A percentile compares a stretch with the other conserved stretches of the same genome.
Conservation (phyloP, 73 alveolate species). For the Breviolum minutum region DNA sequence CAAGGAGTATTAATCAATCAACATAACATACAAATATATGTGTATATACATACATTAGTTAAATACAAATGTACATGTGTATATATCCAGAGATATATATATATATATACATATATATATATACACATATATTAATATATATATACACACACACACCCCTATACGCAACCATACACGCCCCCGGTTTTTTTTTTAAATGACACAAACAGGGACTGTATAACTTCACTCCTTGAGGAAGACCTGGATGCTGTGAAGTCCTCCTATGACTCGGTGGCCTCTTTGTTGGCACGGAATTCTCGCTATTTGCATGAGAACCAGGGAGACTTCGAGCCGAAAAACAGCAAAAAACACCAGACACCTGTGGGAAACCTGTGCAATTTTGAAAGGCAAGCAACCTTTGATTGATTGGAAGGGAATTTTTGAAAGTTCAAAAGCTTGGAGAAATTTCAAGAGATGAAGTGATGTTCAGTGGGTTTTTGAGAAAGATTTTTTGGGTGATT, state of each 20-base stretch:
- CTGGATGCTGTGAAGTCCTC: constrained; percentile 26
- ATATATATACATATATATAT: too few species aligned
- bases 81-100: too few species aligned
- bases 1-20: too few species aligned
- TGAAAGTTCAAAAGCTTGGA: too few species aligned
- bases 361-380: too few species aligned
- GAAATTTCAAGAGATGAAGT: too few species aligned
- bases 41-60: too few species aligned
- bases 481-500: too few species aligned
- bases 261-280: constrained; percentile 2
- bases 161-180: background rate
- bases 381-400: background rate
- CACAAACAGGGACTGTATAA: background rate
- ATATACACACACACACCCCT: background rate
- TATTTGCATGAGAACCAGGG: background rate
- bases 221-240: background rate
- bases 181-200: background rate
- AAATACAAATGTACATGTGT: too few species aligned
- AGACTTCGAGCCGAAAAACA: background rate
- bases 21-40: too few species aligned
- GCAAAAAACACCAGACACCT: background rate
- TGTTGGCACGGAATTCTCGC: background rate
- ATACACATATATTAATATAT: too few species aligned
- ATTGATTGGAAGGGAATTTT: background rate
- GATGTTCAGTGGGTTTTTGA: too few species aligned